Evolutionary conservation across 2,329 filamentous ascomycete species (phyloP).

Genomic region (Colletotrichum eremochloae): DNA sequence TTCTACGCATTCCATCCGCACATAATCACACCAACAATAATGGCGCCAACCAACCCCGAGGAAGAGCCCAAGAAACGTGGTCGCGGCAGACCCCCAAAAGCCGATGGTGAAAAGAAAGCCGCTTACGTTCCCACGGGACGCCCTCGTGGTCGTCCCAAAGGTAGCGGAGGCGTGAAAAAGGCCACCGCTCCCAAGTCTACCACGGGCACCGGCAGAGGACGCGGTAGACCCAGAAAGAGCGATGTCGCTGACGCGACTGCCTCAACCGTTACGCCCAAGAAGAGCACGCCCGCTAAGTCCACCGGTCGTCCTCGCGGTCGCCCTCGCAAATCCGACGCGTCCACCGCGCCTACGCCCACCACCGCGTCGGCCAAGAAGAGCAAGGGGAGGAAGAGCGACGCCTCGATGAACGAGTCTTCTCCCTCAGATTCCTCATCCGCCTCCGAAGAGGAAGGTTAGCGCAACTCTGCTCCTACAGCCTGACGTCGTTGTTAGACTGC

Average conservation of each 20-base stretch:
- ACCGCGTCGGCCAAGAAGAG: slow-evolving; percentile 44
- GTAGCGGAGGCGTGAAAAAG: slow-evolving; percentile 52
- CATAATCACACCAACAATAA: slow-evolving; percentile 11
- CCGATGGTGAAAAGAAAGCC: slow-evolving; percentile 54
- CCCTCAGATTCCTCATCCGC: slow-evolving; percentile 16
- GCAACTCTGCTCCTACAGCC: neutral
- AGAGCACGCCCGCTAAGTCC: slow-evolving; percentile 30
- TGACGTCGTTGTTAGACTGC: neutral
- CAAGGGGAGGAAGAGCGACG: slow-evolving; percentile 39
- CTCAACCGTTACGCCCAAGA: slow-evolving; percentile 28
- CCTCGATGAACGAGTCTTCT: slow-evolving; percentile 22
- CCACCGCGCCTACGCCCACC: slow-evolving; percentile 46
- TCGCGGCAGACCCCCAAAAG: slow-evolving; percentile 56
- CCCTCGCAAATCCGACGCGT: slow-evolving; percentile 49
- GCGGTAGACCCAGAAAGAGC: slow-evolving; percentile 51
- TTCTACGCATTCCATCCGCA: slow-evolving; percentile 10
- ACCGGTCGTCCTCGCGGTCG: slow-evolving; percentile 49
- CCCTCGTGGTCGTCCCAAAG: slow-evolving; percentile 63
- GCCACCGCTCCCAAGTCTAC: slow-evolving; percentile 41
- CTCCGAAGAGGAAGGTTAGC: slow-evolving; percentile 39
- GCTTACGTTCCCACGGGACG: slow-evolving; percentile 57
- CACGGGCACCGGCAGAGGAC: slow-evolving; percentile 44
- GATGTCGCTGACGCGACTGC: slow-evolving; percentile 36
- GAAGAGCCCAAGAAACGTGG: slow-evolving; percentile 50
- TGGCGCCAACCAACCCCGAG: slow-evolving; percentile 41